A percentile compares a stretch with the other conserved stretches of the same genome.
Conservation (phyloP, 164 flowering plant genomes). For the Vitis cinerea region DNA sequence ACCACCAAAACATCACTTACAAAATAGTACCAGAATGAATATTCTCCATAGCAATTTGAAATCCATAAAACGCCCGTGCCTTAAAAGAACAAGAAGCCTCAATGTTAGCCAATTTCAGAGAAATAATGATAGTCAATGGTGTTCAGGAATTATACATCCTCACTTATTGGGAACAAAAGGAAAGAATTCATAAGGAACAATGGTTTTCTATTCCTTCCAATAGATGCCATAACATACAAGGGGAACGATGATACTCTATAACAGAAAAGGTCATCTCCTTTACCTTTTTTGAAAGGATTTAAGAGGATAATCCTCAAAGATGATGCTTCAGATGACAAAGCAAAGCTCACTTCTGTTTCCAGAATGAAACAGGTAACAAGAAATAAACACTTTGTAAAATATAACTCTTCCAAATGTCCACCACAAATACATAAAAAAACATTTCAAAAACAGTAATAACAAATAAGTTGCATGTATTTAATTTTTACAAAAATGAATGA, state of each 20-base stretch:
- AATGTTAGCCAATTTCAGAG: neutral
- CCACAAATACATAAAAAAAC: neutral
- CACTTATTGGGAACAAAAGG: no score
- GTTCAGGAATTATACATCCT: no score
- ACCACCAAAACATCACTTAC: constrained; percentile 4
- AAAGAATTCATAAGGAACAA: neutral
- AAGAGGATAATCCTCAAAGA: neutral
- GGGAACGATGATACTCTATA: neutral
- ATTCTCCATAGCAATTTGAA: constrained; percentile 89
- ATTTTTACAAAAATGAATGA: no score
- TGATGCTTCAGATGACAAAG: neutral
- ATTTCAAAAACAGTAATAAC: no score
- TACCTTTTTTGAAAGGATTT: neutral
- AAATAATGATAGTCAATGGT: no score
- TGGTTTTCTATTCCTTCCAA: no score
- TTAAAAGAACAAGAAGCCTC: constrained; percentile 17
- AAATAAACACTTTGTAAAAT: neutral
- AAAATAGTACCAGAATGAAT: constrained; percentile 74
- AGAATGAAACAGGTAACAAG: neutral
- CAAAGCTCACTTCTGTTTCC: neutral
- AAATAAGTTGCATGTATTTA: no score
- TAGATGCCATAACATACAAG: neutral
- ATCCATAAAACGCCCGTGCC: constrained; percentile 87
- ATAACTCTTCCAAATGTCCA: neutral
- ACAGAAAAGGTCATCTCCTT: neutral